Percentiles rank a stretch among this genome's conserved stretches.
phyloP scores from a whole-genome alignment of 1,284 basidiomycete genomes.

The Ustilago tritici region DNA sequence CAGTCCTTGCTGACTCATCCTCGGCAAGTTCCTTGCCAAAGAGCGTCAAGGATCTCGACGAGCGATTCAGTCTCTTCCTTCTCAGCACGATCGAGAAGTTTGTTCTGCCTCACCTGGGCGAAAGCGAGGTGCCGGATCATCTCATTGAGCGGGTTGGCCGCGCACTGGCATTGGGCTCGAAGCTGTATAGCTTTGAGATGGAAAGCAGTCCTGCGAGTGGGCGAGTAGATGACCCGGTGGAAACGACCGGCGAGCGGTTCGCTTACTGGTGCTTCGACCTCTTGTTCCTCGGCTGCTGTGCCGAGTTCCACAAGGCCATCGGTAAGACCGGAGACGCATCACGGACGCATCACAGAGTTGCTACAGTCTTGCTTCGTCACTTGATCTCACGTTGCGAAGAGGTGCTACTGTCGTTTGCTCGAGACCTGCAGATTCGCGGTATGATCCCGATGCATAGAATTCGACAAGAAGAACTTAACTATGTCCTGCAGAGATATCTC shows the following conservation, averaged over 20 bases:
- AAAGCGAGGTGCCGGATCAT: slow-evolving; percentile 78
- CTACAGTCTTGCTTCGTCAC: slow-evolving; percentile 20
- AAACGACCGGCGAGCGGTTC: slow-evolving; percentile 82
- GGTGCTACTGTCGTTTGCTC: slow-evolving; percentile 79
- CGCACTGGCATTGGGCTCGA: slow-evolving; percentile 81
- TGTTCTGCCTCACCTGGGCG: slow-evolving; percentile 81
- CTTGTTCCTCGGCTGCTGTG: slow-evolving; percentile 82
- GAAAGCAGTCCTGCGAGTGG: slow-evolving; percentile 11
- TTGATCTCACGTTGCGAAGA: slow-evolving; percentile 75
- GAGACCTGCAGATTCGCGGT: slow-evolving; percentile 84
- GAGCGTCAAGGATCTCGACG: slow-evolving; percentile 79
- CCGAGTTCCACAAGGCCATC: slow-evolving; percentile 5
- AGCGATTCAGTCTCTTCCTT: slow-evolving; percentile 81
- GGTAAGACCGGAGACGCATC: background rate
- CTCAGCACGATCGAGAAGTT: slow-evolving; percentile 76
- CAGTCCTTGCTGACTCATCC: slow-evolving; percentile 86
- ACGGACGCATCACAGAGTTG: slow-evolving; percentile 15
- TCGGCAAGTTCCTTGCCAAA: slow-evolving; percentile 71
- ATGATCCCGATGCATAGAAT: slow-evolving; percentile 71
- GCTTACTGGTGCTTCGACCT: slow-evolving; percentile 95
- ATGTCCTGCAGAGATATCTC: slow-evolving; percentile 74
- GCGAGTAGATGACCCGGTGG: slow-evolving; percentile 48
- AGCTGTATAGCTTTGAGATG: slow-evolving; percentile 73
- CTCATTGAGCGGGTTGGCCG: slow-evolving; percentile 80
- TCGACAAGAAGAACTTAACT: slow-evolving; percentile 89